These are phyloP conservation scores for Phytophthora macrochlamydospora DNA, from an alignment of 352 stramenopile genomes.

Conservation along the genomic window DNA sequence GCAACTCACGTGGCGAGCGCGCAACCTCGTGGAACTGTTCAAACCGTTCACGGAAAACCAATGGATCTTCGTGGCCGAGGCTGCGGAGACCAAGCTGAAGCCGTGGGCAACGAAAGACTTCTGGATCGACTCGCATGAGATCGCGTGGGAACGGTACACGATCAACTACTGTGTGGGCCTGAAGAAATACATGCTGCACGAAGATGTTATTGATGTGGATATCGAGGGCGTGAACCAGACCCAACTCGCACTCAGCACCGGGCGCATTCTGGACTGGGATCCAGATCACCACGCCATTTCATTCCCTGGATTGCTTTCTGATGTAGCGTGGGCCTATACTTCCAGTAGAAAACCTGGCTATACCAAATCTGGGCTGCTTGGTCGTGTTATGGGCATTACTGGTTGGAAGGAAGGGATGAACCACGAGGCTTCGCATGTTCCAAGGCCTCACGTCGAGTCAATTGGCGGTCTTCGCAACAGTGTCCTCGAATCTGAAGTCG, in stretches of 20 bases:
- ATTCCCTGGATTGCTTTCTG: slow-evolving; percentile 82
- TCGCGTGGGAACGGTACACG: slow-evolving; percentile 87
- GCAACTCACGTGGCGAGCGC: slow-evolving; percentile 77
- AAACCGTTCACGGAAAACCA: slow-evolving; percentile 90
- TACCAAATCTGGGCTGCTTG: slow-evolving; percentile 81
- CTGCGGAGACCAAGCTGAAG: slow-evolving; percentile 41
- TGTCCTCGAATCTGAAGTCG: slow-evolving; percentile 66
- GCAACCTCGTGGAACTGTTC: slow-evolving; percentile 80
- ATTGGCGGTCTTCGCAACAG: slow-evolving; percentile 67
- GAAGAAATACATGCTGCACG: slow-evolving; percentile 83
- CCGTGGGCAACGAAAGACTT: slow-evolving; percentile 42
- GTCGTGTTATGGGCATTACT: slow-evolving; percentile 86
- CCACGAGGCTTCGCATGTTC: slow-evolving; percentile 87
- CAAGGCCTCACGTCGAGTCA: slow-evolving; percentile 67
- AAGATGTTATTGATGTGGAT: slow-evolving; percentile 86
- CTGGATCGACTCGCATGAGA: slow-evolving; percentile 74
- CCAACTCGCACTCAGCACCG: slow-evolving; percentile 77
- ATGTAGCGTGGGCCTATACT: slow-evolving; percentile 90
- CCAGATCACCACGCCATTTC: slow-evolving; percentile 89
- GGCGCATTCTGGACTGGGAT: slow-evolving; percentile 87
- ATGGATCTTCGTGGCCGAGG: slow-evolving; percentile 77
- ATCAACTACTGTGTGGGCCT: slow-evolving; percentile 86
- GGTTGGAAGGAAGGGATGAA: slow-evolving; percentile 87
- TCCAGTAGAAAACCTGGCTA: slow-evolving; percentile 89
- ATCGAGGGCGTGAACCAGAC: slow-evolving; percentile 83